phyloP scores from a whole-genome alignment of 371 early-diverging fungal species.

The Mortierella sp. region DNA sequence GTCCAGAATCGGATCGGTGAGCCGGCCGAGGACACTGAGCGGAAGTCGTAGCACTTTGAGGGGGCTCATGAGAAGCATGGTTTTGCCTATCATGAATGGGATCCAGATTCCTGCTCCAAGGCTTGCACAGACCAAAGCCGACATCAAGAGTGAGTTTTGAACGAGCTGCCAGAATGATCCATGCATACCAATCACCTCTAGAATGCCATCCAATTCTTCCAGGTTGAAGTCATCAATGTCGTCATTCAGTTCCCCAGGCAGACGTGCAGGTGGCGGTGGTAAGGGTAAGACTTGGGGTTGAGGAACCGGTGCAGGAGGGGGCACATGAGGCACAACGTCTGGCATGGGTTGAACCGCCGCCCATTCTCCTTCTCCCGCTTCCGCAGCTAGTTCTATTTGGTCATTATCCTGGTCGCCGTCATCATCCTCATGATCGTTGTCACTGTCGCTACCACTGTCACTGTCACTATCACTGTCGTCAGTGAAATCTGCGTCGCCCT shows the following conservation, averaged over 20 bases:
- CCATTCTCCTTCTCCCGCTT: background rate
- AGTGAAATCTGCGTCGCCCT: conserved; percentile 37
- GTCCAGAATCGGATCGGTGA: conserved; percentile 72
- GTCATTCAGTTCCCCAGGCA: conserved; percentile 10
- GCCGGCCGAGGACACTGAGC: conserved; percentile 55
- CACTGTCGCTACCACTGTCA: background rate
- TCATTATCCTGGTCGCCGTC: background rate
- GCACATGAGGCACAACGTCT: conserved; percentile 2
- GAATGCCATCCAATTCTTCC: conserved; percentile 83
- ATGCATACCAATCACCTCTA: conserved; percentile 91
- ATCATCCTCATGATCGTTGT: conserved; percentile 5
- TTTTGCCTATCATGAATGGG: conserved; percentile 79
- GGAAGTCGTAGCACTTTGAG: conserved; percentile 60
- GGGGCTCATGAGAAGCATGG: conserved; percentile 64
- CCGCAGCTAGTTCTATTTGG: background rate
- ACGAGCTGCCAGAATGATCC: conserved; percentile 80
- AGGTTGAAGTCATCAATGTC: conserved; percentile 64
- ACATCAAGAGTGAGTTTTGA: conserved; percentile 84
- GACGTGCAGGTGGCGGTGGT: conserved; percentile 6
- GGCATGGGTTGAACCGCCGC: conserved; percentile 1
- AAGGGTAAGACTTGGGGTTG: conserved; percentile 11
- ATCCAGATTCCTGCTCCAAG: conserved; percentile 80
- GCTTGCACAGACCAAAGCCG: conserved; percentile 78
- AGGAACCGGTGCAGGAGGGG: conserved; percentile 11
- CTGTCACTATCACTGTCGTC: conserved; percentile 12